Base-by-base conservation (phyloP, 805 yeast genomes). In the Cyberlindnera japonica region DNA sequence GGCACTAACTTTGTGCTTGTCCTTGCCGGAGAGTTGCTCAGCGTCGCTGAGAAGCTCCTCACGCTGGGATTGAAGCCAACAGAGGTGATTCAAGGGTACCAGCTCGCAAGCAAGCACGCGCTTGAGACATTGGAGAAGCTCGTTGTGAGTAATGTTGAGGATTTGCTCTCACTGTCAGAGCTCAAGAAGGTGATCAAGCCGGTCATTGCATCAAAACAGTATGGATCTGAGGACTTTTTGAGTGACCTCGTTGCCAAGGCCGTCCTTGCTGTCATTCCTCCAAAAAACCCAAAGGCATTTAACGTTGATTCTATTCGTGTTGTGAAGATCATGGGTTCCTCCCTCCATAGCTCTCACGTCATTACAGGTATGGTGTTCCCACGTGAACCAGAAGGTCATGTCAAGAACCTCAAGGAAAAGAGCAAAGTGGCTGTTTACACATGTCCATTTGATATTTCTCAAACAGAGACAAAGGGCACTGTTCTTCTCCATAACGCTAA, bases 401-500 rank as follows among this genome's bases (percentile, higher is more conserved):
- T 90, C 36, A 88, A 87, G 60, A 74, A 80, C 47, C 68, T 83
- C 42, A 61, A 55, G 9, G 56, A 63, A 33, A 79, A 74, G 53
- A 79, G 95, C 14, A 89, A 87, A 62, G 98, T 93, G 33, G 99
- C 86, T 9, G 90, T 89, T 3, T 93, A 73, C 69, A 88, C 96
- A 8, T 83, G 95, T 63, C 97, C 98, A 20, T 79, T 93, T 40
- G 99, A 93, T 65, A 87, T 87, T 45, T 83, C 96, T 12, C 83
- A 89, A 45, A 90, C 99, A n/a, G 99, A 93, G 68, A 91, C 98
- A 17, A 91, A 91, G 68, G 98, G 99, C 37, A 93, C 99, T 13
- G 99, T 93, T 35, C 71, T 93, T 55, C 74, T 93, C 51, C 96
- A 93, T 68, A 90, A 88, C 58, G 99, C 99, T 11, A 75, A 91